Evolutionary conservation across 1,284 basidiomycete species (phyloP), one percentile per base, ranked within the genome.

Genomic region (Neotropicomus parvogracilis): DNA sequence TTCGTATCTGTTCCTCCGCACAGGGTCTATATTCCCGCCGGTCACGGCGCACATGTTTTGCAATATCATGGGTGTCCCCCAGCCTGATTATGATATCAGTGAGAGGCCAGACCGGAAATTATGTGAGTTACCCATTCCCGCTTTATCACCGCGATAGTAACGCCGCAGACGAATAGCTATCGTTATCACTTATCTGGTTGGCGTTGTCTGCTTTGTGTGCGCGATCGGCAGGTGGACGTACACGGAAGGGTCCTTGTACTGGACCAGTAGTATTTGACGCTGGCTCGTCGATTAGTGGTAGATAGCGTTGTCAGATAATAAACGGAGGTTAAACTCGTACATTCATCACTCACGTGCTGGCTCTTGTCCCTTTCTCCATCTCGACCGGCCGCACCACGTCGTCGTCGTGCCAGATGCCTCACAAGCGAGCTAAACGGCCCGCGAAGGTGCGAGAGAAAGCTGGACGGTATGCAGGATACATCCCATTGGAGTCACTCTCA

Each of bases 11-110:
- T 94, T 91, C 69, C 72, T 97, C 2, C 79, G 89, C 39, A 90
- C 91, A 3, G 83, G 84, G 62, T 78, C 78, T 50, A 69, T 83
- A 42, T 60, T 78, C 20, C 76, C 81, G 0, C 75, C 91, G 0
- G 74, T 93, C 45, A 67, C 78, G 27, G 80, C 90, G 0, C 95
- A 99, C 67, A 71, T 88, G 3, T 93, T 94, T 62, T 98, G 95
- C 73, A 99, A 99, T 64, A 64, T 88, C 38, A 95, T 97, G 91
- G 95, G 95, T 2, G 58, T 95, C n/a, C 92, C 92, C 9, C 73
- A 75, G 14, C 68, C 74, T 19, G 57, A 45, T 2, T 59, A 56
- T 73, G 49, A 61, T 64, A 54, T 77, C 20, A 53, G 60, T 17
- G 56, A 64, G 31, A 69, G 64, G 53, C 72, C 72, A 4, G 59